A percentile compares a stretch with the other conserved stretches of the same genome.
Evolutionary conservation across 805 yeast species (phyloP).

Genomic region (Candida vaughaniae): DNA sequence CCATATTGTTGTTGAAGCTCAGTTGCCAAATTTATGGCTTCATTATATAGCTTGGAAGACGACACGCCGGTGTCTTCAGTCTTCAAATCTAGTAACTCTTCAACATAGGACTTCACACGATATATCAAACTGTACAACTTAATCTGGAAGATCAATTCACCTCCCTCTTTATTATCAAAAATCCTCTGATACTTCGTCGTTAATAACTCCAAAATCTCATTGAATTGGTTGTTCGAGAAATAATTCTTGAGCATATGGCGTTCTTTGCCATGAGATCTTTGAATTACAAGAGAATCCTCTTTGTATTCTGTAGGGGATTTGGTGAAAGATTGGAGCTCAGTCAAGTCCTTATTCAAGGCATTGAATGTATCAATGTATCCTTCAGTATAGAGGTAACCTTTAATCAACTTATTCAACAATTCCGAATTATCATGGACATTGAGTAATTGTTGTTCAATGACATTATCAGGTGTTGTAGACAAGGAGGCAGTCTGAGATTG

Average conservation of each 20-base stretch:
- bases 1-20: conserved; percentile 18
- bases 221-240: conserved; percentile 23
- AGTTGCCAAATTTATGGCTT: conserved; percentile 19
- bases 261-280: conserved; percentile 23
- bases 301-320: not conserved
- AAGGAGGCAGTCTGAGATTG: conserved; percentile 12
- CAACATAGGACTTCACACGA: conserved; percentile 22
- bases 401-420: conserved; percentile 30
- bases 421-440: conserved; percentile 26
- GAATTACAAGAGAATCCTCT: conserved; percentile 6
- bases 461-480: conserved; percentile 4
- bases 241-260: conserved; percentile 24
- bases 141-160: conserved; percentile 22
- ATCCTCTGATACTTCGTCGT: conserved; percentile 17
- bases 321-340: conserved; percentile 15
- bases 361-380: conserved; percentile 36
- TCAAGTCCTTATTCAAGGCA: conserved; percentile 32
- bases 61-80: conserved; percentile 11
- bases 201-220: conserved; percentile 20
- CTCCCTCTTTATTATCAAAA: conserved; percentile 15
- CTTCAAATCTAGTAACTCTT: conserved; percentile 7
- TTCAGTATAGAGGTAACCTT: conserved; percentile 39
- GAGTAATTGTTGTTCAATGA: conserved; percentile 21
- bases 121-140: conserved; percentile 23
- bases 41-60: conserved; percentile 13